Evolutionary conservation across 2,329 filamentous ascomycete genomes (phyloP), one percentile per base, ranked within the genome.

Genomic region (Aspergillus sp.): DNA sequence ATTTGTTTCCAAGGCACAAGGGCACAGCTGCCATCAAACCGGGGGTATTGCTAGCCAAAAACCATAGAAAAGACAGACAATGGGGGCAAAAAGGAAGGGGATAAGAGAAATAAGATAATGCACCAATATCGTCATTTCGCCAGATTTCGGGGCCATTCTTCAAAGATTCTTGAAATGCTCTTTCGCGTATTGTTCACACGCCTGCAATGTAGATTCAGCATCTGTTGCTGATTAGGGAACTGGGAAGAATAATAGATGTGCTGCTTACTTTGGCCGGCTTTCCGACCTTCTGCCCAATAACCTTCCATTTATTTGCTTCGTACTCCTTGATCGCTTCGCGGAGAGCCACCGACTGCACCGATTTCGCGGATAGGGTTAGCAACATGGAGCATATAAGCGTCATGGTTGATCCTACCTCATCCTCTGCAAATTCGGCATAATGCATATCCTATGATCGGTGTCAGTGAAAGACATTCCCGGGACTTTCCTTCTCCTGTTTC

Each of bases 291-390:
- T 88, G 84, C 33, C 93, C 93, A 63, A 97, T 97, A 28, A 85
- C 82, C 72, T 97, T 97, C 93, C 93, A 98, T 67, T 97, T 97
- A 69, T 94, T 96, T 64, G 88, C 85, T 66, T 98, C 93, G 71
- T 97, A 97, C 66, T 98, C 93, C 71, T 95, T 96, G 72, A 98
- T 98, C 29, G 93, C 93, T 54, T 86, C 88, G 56, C 94, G 80
- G 49, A 98, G 76, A 30, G 71, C 70, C 52, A 66, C 59, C 26
- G 68, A 67, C 70, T 71, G 50, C 33, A 27, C 28, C 9, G 19
- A 1, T 19, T 19, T 19, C 19, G 40, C 36, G 36, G 36, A 19
- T 39, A 39, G 36, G 36, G 36, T 39, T 39, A 39, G 19, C 26
- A 28, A 39, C 30, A 36, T 35, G 29, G 30, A 44, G 44, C 38